Conservation (phyloP, 2,329 filamentous ascomycete genomes). For the Calonectria fujianensis region DNA sequence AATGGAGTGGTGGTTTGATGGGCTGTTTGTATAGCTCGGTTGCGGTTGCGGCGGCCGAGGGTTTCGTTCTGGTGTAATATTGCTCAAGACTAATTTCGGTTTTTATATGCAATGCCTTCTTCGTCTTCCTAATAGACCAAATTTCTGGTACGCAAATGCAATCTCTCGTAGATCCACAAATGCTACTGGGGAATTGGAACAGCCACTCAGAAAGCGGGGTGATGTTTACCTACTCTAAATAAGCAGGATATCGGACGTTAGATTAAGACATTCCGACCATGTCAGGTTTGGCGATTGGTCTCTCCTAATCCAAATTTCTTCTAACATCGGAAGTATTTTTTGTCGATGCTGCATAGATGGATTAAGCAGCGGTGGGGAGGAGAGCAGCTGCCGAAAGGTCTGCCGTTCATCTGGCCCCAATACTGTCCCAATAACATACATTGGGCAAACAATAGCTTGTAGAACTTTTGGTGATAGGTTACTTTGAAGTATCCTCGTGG, state of each 20-base stretch:
- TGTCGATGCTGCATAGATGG: constrained; percentile 26
- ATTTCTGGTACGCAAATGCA: too few relatives aligned
- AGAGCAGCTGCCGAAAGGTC: constrained; percentile 12
- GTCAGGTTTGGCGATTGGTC: neutral
- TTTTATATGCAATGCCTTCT: neutral
- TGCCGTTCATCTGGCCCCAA: constrained; percentile 2
- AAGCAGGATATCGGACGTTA: neutral
- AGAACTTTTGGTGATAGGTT: neutral
- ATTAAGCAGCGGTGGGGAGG: constrained; percentile 5
- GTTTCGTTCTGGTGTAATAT: neutral
- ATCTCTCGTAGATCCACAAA: neutral
- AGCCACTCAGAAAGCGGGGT: neutral
- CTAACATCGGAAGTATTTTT: neutral
- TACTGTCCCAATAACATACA: constrained; percentile 15
- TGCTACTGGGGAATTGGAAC: neutral
- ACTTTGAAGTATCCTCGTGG: neutral
- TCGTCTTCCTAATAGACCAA: neutral
- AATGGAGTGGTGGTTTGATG: too few relatives aligned
- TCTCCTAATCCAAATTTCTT: constrained; percentile 25
- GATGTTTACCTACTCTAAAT: neutral
- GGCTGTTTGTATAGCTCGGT: neutral
- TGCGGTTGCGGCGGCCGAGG: neutral
- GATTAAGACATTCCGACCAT: constrained; percentile 8
- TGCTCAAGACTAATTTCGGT: neutral
- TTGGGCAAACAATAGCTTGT: constrained; percentile 15